phyloP scores from a whole-genome alignment of 371 early-diverging fungal species.

The Nematocida sp. region DNA sequence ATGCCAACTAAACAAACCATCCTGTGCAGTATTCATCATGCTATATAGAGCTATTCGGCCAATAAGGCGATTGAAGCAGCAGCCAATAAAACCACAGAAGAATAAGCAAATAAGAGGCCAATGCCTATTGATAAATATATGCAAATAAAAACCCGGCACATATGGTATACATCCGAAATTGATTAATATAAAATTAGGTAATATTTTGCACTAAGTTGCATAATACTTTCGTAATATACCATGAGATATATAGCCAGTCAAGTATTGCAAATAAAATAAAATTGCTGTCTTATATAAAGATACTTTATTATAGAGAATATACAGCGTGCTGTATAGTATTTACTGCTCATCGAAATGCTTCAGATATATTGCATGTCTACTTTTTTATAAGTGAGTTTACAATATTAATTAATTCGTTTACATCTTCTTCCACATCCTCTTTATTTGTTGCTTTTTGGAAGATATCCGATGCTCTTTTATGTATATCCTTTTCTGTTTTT shows the following conservation, averaged over 20 bases:
- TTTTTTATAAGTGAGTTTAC: not conserved
- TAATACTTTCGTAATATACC: too few relatives aligned
- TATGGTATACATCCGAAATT: too few relatives aligned
- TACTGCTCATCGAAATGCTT: too few relatives aligned
- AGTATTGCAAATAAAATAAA: too few relatives aligned
- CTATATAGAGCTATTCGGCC: constrained; percentile 5
- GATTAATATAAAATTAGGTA: too few relatives aligned
- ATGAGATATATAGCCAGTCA: too few relatives aligned
- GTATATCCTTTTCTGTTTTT: constrained; percentile 28
- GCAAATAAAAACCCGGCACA: too few relatives aligned
- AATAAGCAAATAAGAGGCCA: not conserved
- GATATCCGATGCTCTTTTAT: not conserved
- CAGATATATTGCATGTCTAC: not conserved
- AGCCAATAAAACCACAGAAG: not conserved
- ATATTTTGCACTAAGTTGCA: too few relatives aligned
- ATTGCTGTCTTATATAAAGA: too few relatives aligned
- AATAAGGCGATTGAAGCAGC: not conserved
- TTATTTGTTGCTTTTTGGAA: constrained; percentile 42
- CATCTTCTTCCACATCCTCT: constrained; percentile 5
- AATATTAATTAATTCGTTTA: not conserved
- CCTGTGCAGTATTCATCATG: not conserved
- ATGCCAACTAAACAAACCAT: constrained; percentile 49
- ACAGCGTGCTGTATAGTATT: too few relatives aligned
- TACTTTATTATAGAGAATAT: too few relatives aligned
- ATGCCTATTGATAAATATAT: too few relatives aligned